Base-by-base conservation (phyloP, 495 filamentous ascomycete species). In the Trichoderma reesei region DNA sequence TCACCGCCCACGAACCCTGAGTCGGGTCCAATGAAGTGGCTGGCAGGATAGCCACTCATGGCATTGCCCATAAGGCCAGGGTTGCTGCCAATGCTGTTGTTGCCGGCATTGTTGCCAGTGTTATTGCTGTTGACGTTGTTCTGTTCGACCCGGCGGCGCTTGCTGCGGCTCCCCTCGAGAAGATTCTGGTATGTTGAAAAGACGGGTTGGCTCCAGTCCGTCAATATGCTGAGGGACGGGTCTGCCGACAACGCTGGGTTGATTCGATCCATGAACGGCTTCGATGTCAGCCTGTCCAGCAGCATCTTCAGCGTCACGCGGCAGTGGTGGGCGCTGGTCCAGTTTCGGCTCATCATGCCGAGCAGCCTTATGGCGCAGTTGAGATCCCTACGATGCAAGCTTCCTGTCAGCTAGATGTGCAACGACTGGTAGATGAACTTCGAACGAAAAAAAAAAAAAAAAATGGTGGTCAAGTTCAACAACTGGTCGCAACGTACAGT, bases 251-350 rank as follows among this genome's bases (percentile, higher is more conserved):
- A 26, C 4, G 51, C 51, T 34, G 51, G 51, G 26, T 56, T 56
- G 18, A 56, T 33, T 31, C 34, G 31, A 13, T 56, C 51, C 51
- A 56, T 56, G 11, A 56, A 56, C 10, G 51, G 51, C 26, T 56
- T 56, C 8, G 51, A 56, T 10, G 51, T 56, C 8, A 56, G 16
- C 20, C 51, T 56, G 18, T 56, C 51, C 7, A 56, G 51, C 20
- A 56, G 51, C 51, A 56, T 56, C 51, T 56, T 56, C 26, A 56
- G 51, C 51, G 51, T 56, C 51, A 56, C 51, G 4, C 51, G 51
- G 51, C 51, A 56, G 51, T 56, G 51, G 10, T 56, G 51, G 10
- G 51, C 51, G 18, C 51, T 56, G 26, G 13, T 56, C 51, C 51
- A 56, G 20, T 56, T 56, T 56, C 51, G 51, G 8, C 51, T 56